Evolutionary conservation across 768 basidiomycete species (phyloP).

Genomic region (Hortiboletus campestris): DNA sequence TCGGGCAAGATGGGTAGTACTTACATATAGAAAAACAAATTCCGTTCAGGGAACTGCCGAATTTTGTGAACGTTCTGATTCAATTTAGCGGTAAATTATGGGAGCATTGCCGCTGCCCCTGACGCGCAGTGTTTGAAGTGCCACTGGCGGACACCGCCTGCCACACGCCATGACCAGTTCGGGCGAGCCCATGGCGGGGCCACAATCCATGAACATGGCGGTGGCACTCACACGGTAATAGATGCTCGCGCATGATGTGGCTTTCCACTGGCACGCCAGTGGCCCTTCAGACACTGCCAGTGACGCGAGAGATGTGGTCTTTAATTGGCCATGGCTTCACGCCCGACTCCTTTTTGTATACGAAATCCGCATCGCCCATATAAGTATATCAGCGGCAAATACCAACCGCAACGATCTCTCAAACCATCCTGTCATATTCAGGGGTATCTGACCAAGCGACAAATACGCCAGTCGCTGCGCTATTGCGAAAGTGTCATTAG

Average conservation of each 20-base stretch:
- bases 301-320: neutral
- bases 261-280: too few relatives aligned
- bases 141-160: too few relatives aligned
- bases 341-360: slow-evolving; percentile 9
- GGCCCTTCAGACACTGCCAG: too few relatives aligned
- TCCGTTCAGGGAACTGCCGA: too few relatives aligned
- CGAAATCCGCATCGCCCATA: neutral
- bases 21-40: too few relatives aligned
- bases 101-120: slow-evolving; percentile 29
- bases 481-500: neutral
- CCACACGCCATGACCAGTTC: neutral
- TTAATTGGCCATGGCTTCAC: slow-evolving; percentile 1
- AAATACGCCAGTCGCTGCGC: neutral
- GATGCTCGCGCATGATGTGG: too few relatives aligned
- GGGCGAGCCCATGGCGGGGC: slow-evolving; percentile 12
- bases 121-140: neutral
- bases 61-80: too few relatives aligned
- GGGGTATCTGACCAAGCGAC: neutral
- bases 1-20: too few relatives aligned
- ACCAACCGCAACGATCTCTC: neutral
- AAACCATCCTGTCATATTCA: slow-evolving; percentile 19
- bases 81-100: too few relatives aligned
- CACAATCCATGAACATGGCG: too few relatives aligned
- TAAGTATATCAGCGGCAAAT: neutral
- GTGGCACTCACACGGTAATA: too few relatives aligned